Evolutionary conservation across 2,329 filamentous ascomycete species (phyloP).

Genomic region (Phaeophleospora eucalypticola): DNA sequence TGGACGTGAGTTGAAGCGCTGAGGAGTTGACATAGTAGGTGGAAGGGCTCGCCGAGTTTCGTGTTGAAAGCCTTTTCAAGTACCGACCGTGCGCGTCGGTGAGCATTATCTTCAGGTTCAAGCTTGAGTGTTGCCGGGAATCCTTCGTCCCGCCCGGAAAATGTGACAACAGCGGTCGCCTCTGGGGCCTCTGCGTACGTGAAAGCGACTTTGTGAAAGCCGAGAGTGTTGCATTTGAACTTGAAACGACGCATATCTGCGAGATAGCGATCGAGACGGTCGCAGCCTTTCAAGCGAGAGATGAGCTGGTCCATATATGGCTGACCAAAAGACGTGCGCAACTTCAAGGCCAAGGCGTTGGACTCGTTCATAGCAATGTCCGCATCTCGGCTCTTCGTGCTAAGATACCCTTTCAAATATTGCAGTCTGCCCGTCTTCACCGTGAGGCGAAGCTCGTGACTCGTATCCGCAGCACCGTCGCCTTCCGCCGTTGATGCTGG

Average conservation of each 20-base stretch:
- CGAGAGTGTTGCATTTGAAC: conserved; percentile 57
- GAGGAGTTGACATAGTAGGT: not conserved
- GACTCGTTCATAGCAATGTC: conserved; percentile 60
- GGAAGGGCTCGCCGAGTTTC: not conserved
- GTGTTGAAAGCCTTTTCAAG: conserved; percentile 43
- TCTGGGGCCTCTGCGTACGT: conserved; percentile 51
- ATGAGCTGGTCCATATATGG: conserved; percentile 58
- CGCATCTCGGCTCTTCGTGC: conserved; percentile 44
- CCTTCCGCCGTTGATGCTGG: not conserved
- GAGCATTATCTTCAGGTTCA: conserved; percentile 41
- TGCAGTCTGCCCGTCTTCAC: conserved; percentile 32
- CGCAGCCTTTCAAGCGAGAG: conserved; percentile 61
- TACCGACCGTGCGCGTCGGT: conserved; percentile 23
- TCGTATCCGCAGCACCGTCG: conserved; percentile 23
- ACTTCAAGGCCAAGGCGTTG: conserved; percentile 60
- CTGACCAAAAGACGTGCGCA: conserved; percentile 56
- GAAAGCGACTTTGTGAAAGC: conserved; percentile 62
- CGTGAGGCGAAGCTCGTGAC: conserved; percentile 39
- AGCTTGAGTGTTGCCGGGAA: conserved; percentile 56
- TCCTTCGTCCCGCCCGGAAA: conserved; percentile 30
- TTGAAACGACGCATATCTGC: conserved; percentile 59
- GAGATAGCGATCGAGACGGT: conserved; percentile 67
- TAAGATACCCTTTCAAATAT: conserved; percentile 37
- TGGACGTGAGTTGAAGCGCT: not conserved
- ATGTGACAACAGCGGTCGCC: conserved; percentile 19